These are phyloP conservation scores for Allium fistulosum DNA, from an alignment of 106 monocot species.

Conservation along the genomic window DNA sequence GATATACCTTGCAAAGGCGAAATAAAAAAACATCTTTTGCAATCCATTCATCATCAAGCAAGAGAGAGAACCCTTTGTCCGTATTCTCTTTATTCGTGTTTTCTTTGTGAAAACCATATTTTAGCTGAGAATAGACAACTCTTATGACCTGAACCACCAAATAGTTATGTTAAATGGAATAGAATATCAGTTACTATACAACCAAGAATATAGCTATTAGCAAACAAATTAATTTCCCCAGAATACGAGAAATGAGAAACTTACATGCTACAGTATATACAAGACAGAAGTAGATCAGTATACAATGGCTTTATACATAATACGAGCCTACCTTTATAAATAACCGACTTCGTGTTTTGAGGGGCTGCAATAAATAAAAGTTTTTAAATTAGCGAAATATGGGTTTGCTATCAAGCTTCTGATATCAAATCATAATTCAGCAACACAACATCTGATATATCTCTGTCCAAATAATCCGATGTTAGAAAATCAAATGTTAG, in stretches of 20 bases:
- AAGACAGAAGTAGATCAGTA: no score
- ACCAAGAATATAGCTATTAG: no score
- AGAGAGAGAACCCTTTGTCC: slow-evolving; percentile 27
- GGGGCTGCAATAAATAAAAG: slow-evolving; percentile 28
- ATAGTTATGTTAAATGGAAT: no score
- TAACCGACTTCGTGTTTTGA: slow-evolving; percentile 45
- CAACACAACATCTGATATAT: not conserved
- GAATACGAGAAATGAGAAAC: no score
- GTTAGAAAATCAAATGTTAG: no score
- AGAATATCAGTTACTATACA: no score
- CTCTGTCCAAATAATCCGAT: not conserved
- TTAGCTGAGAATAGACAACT: slow-evolving; percentile 52
- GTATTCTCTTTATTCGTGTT: slow-evolving; percentile 3
- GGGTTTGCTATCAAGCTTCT: not conserved
- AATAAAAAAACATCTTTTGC: slow-evolving; percentile 58
- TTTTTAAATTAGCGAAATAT: not conserved
- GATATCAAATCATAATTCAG: not conserved
- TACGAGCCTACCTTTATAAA: slow-evolving; percentile 23
- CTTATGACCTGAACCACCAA: slow-evolving; percentile 35
- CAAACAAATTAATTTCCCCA: no score
- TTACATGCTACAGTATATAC: no score
- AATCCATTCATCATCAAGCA: slow-evolving; percentile 61
- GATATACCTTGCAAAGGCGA: slow-evolving; percentile 60
- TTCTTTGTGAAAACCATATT: slow-evolving; percentile 44
- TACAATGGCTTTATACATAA: not conserved